These are phyloP conservation scores for Kluyveromyces sp. DNA, from an alignment of 1,139 yeast genomes.

Conservation along the genomic window DNA sequence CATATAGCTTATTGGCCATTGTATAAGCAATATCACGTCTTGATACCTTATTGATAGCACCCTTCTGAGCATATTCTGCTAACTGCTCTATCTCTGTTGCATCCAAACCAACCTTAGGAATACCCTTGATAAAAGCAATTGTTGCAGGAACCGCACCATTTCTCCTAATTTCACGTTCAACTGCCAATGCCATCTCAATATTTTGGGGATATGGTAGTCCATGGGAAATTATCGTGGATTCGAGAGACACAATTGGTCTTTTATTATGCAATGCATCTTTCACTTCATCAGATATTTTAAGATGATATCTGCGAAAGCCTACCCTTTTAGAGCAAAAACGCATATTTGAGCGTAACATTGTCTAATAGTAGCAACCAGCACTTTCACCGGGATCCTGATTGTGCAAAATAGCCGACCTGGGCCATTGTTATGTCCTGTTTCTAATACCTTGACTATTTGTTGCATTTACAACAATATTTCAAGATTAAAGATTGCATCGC, in stretches of 20 bases:
- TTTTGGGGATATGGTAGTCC: slow-evolving; percentile 82
- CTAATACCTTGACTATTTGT: no score
- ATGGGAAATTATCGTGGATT: slow-evolving; percentile 83
- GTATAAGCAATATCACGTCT: slow-evolving; percentile 74
- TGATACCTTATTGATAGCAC: slow-evolving; percentile 53
- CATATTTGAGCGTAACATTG: slow-evolving; percentile 67
- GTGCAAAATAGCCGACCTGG: no score
- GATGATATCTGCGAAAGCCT: slow-evolving; percentile 36
- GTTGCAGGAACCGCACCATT: slow-evolving; percentile 82
- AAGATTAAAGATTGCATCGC: no score
- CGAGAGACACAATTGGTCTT: slow-evolving; percentile 69
- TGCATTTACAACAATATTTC: no score
- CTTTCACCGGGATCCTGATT: no score
- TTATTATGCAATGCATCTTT: slow-evolving; percentile 48
- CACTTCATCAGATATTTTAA: slow-evolving; percentile 49
- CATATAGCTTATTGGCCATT: slow-evolving; percentile 54
- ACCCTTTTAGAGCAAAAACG: slow-evolving; percentile 71
- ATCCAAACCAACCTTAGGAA: slow-evolving; percentile 60
- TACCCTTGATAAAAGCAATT: slow-evolving; percentile 67
- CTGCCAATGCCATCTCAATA: slow-evolving; percentile 59
- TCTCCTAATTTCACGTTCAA: slow-evolving; percentile 52
- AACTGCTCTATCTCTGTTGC: slow-evolving; percentile 41
- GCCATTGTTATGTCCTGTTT: no score
- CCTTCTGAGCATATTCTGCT: slow-evolving; percentile 35
- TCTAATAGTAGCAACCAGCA: no score